These are phyloP conservation scores for Mariannaea elegans DNA, from an alignment of 2,329 filamentous ascomycete genomes.

Conservation along the genomic window DNA sequence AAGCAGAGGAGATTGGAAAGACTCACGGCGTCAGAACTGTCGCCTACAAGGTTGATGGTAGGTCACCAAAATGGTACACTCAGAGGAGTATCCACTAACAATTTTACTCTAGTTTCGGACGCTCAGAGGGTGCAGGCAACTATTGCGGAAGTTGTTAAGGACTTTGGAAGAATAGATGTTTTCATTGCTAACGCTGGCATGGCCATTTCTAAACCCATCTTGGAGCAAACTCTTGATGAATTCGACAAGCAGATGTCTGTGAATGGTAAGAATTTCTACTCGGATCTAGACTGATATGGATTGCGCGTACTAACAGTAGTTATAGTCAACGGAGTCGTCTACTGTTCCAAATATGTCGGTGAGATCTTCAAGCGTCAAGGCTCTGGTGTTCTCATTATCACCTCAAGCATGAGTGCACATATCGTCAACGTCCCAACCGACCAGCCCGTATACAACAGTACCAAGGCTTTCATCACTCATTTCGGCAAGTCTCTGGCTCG, in stretches of 20 bases:
- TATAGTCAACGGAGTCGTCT: slow-evolving; percentile 53
- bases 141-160: slow-evolving; percentile 28
- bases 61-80: slow-evolving; percentile 3
- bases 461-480: slow-evolving; percentile 62
- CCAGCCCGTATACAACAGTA: slow-evolving; percentile 62
- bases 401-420: slow-evolving; percentile 55
- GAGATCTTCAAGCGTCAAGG: slow-evolving; percentile 52
- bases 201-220: slow-evolving; percentile 62
- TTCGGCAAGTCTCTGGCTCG: slow-evolving; percentile 61
- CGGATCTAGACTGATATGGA: not conserved
- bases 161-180: slow-evolving; percentile 39
- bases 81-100: not conserved
- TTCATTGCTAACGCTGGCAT: slow-evolving; percentile 46
- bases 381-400: slow-evolving; percentile 58
- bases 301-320: not conserved
- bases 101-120: slow-evolving; percentile 49
- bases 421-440: slow-evolving; percentile 59
- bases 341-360: slow-evolving; percentile 52
- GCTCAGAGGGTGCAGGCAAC: slow-evolving; percentile 37
- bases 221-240: slow-evolving; percentile 62
- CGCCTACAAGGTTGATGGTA: slow-evolving; percentile 55
- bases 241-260: slow-evolving; percentile 61
- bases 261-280: slow-evolving; percentile 53
- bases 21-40: slow-evolving; percentile 47
- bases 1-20: slow-evolving; percentile 44